phyloP scores from a whole-genome alignment of 2,329 filamentous ascomycete genomes.

The Plenodomus lindquistii region DNA sequence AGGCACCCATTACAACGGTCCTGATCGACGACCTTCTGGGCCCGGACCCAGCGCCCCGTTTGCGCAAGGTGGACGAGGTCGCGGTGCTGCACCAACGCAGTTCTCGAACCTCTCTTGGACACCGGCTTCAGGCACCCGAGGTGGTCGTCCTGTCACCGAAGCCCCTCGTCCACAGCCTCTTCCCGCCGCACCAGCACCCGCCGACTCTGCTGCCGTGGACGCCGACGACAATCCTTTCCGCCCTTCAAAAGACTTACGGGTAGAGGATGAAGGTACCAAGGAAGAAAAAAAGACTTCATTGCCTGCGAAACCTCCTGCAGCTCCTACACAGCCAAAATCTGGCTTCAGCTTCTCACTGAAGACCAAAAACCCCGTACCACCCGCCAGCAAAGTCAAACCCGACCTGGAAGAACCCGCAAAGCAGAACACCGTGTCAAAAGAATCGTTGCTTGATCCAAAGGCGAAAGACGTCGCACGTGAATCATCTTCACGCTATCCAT shows the following conservation, averaged over 20 bases:
- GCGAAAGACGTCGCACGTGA: slow-evolving; percentile 43
- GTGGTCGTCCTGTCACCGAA: slow-evolving; percentile 52
- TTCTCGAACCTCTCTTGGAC: slow-evolving; percentile 76
- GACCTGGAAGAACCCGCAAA: slow-evolving; percentile 48
- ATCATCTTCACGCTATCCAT: slow-evolving; percentile 18
- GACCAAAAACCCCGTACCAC: slow-evolving; percentile 62
- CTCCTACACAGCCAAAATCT: slow-evolving; percentile 56
- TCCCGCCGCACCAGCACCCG: slow-evolving; percentile 11
- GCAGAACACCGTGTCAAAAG: slow-evolving; percentile 41
- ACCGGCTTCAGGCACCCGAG: slow-evolving; percentile 58
- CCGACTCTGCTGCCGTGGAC: slow-evolving; percentile 46
- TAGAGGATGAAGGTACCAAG: slow-evolving; percentile 64
- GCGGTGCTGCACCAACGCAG: slow-evolving; percentile 53
- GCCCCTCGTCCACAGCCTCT: slow-evolving; percentile 35
- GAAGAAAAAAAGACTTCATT: slow-evolving; percentile 58
- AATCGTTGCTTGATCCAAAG: slow-evolving; percentile 47
- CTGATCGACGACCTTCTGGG: slow-evolving; percentile 50
- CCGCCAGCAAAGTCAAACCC: slow-evolving; percentile 56
- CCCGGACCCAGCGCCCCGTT: slow-evolving; percentile 51
- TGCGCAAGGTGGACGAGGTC: slow-evolving; percentile 55
- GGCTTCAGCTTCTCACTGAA: slow-evolving; percentile 93
- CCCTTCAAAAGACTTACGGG: slow-evolving; percentile 66
- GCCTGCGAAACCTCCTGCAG: slow-evolving; percentile 53
- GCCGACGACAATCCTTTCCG: slow-evolving; percentile 65
- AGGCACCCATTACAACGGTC: slow-evolving; percentile 54